phyloP scores from a whole-genome alignment of 768 basidiomycete genomes.

The Tubosaeta sp. region DNA sequence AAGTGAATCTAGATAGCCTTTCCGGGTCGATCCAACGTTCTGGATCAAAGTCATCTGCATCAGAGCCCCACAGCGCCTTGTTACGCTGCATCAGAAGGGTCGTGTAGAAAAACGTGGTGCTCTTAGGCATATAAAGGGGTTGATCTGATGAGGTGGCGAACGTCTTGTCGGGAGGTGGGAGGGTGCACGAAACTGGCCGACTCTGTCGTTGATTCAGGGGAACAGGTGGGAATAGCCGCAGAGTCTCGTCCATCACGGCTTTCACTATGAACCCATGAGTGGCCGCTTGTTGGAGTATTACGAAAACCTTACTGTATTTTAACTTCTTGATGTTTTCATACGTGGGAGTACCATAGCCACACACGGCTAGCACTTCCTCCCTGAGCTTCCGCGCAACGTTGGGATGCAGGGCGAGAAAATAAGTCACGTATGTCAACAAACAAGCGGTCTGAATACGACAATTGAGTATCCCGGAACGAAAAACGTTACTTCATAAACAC shows the following conservation, averaged over 20 bases:
- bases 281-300: not conserved
- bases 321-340: slow-evolving; percentile 55
- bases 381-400: slow-evolving; percentile 50
- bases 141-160: slow-evolving; percentile 33
- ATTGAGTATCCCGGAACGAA: not conserved
- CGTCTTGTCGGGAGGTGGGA: slow-evolving; percentile 51
- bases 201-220: slow-evolving; percentile 67
- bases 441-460: slow-evolving; percentile 52
- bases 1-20: slow-evolving; percentile 45
- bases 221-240: slow-evolving; percentile 76
- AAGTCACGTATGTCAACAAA: slow-evolving; percentile 63
- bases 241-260: slow-evolving; percentile 74
- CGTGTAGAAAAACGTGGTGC: slow-evolving; percentile 54
- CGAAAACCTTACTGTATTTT: slow-evolving; percentile 53
- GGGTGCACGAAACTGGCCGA: slow-evolving; percentile 42
- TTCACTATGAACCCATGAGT: slow-evolving; percentile 42
- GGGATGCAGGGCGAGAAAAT: slow-evolving; percentile 65
- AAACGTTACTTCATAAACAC: slow-evolving; percentile 17
- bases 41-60: slow-evolving; percentile 75
- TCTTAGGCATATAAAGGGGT: slow-evolving; percentile 57
- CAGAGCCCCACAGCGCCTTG: slow-evolving; percentile 64
- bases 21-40: slow-evolving; percentile 69
- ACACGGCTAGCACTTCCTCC: slow-evolving; percentile 55
- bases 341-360: slow-evolving; percentile 48
- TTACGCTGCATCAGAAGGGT: slow-evolving; percentile 66